These are phyloP conservation scores for Digitaria exilis DNA, from an alignment of 202 grass and related monocot genomes.

Conservation along the genomic window DNA sequence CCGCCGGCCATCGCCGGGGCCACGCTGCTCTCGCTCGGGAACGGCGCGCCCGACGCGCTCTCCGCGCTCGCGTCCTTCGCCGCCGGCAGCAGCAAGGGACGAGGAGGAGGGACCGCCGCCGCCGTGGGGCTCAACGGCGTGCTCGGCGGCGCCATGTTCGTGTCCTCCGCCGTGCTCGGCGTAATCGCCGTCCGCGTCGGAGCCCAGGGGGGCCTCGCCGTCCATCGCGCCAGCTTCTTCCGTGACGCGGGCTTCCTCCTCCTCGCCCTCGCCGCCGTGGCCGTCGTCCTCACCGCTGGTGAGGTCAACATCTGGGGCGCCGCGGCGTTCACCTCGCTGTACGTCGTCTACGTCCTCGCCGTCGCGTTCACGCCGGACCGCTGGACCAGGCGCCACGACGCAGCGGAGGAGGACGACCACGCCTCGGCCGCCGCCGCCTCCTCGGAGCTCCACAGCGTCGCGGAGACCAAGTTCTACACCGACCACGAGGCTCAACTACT, in stretches of 20 bases:
- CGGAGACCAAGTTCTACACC: background rate
- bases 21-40: slow-evolving; percentile 78
- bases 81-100: background rate
- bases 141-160: slow-evolving; percentile 52
- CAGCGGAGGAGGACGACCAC: slow-evolving; percentile 2
- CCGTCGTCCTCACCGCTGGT: slow-evolving; percentile 21
- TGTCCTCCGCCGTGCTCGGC: slow-evolving; percentile 34
- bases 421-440: background rate
- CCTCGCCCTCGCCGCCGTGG: slow-evolving; percentile 21
- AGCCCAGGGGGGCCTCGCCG: background rate
- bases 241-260: slow-evolving; percentile 48
- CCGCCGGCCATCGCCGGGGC: slow-evolving; percentile 65
- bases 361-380: slow-evolving; percentile 40
- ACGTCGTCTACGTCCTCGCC: slow-evolving; percentile 65
- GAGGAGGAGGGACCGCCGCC: background rate
- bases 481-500: slow-evolving; percentile 11
- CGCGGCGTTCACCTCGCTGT: slow-evolving; percentile 53
- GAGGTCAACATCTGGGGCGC: slow-evolving; percentile 47
- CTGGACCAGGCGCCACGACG: slow-evolving; percentile 4
- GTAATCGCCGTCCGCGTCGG: slow-evolving; percentile 12
- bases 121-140: slow-evolving; percentile 51
- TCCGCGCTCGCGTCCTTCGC: slow-evolving; percentile 63
- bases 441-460: slow-evolving; percentile 13
- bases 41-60: slow-evolving; percentile 69
- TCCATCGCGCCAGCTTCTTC: slow-evolving; percentile 49